These are phyloP conservation scores for Rubia yunnanensis DNA, from an alignment of 257 asterid species.

Conservation along the genomic window DNA sequence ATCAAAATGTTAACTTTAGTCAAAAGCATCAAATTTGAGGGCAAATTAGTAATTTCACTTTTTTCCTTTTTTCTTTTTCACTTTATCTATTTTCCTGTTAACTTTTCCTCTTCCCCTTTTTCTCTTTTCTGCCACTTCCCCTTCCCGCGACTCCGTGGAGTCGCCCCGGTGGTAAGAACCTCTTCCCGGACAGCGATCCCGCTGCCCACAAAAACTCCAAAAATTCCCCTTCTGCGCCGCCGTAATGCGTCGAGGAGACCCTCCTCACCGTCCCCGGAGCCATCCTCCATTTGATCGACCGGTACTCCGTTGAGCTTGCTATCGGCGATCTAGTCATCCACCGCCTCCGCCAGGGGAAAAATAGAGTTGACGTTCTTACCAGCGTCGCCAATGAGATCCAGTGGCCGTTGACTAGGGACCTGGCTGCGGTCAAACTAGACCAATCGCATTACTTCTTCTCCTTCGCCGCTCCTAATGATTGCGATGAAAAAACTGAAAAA, in stretches of 20 bases:
- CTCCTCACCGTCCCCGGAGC: conserved; percentile 63
- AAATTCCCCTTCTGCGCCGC: conserved; percentile 56
- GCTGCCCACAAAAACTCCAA: conserved; percentile 8
- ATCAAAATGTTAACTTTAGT: too few species aligned
- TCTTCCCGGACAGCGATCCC: conserved; percentile 28
- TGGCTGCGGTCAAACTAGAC: conserved; percentile 80
- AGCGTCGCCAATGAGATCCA: conserved; percentile 57
- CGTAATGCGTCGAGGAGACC: conserved; percentile 37
- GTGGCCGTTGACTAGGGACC: conserved; percentile 80
- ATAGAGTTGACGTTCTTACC: conserved; percentile 56
- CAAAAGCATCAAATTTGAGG: too few species aligned
- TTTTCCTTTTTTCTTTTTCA: too few species aligned
- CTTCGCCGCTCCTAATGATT: conserved; percentile 33
- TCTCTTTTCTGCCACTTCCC: too few species aligned
- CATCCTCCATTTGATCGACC: conserved; percentile 75
- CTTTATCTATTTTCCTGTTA: too few species aligned
- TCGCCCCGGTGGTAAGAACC: too few species aligned
- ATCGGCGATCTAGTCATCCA: conserved; percentile 57
- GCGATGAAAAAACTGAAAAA: conserved; percentile 21
- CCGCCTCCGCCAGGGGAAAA: conserved; percentile 47
- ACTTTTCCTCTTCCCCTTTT: too few species aligned
- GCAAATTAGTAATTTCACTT: too few species aligned
- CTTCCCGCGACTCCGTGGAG: too few species aligned
- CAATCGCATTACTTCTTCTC: conserved; percentile 80
- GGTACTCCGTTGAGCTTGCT: conserved; percentile 90